A percentile compares a stretch with the other conserved stretches of the same genome.
Conservation (phyloP, 495 filamentous ascomycete genomes). For the Talaromyces nanjingensis region DNA sequence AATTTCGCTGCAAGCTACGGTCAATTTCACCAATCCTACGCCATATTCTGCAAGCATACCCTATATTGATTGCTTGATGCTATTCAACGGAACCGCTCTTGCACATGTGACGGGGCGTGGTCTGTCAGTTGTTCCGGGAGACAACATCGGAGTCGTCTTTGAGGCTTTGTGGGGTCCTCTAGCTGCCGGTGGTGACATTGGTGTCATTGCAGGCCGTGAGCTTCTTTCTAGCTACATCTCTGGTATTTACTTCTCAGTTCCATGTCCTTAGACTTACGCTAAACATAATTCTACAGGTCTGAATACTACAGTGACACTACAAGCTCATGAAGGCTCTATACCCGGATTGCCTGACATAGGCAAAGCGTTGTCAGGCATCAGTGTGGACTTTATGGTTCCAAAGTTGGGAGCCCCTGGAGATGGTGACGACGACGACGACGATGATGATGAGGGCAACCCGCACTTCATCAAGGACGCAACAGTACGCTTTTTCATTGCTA, state of each 20-base stretch:
- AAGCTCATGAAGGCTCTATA: constrained; percentile 60
- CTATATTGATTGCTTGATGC: constrained; percentile 65
- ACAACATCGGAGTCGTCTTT: constrained; percentile 65
- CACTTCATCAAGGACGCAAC: constrained; percentile 81
- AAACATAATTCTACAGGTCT: constrained; percentile 35
- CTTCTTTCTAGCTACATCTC: constrained; percentile 82
- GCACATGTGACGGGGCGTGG: constrained; percentile 64
- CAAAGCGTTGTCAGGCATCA: constrained; percentile 58
- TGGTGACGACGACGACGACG: constrained; percentile 34
- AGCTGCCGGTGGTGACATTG: constrained; percentile 50
- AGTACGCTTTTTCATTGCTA: constrained; percentile 37
- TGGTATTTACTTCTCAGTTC: constrained; percentile 37
- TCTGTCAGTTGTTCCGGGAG: constrained; percentile 54
- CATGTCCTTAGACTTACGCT: not conserved
- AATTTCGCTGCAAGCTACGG: constrained; percentile 55
- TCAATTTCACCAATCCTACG: constrained; percentile 88
- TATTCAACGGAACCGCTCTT: constrained; percentile 65
- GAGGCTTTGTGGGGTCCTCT: constrained; percentile 67
- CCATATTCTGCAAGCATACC: constrained; percentile 74
- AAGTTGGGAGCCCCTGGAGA: constrained; percentile 47
- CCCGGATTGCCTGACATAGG: constrained; percentile 69
- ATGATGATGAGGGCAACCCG: constrained; percentile 29
- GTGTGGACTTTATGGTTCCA: constrained; percentile 63
- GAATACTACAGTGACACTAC: constrained; percentile 72
- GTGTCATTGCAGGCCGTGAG: constrained; percentile 54